Percentiles rank a stretch among this genome's conserved stretches.
phyloP scores from a whole-genome alignment of 108 stramenopile species.

The Pseudonitzschia pungens region DNA sequence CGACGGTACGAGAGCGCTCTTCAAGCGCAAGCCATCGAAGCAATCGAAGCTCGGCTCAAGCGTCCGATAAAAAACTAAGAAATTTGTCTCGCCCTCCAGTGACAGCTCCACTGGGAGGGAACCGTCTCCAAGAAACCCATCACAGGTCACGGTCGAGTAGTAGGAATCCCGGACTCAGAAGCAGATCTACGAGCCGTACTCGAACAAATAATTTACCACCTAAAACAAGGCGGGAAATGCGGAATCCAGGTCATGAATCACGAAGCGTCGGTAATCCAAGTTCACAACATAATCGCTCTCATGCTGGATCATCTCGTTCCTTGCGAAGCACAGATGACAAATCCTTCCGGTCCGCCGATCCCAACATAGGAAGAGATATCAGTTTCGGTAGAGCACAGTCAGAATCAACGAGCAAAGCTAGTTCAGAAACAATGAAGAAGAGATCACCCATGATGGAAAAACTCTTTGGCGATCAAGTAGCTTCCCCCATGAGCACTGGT shows the following conservation, averaged over 20 bases:
- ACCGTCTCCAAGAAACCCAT: slow-evolving; percentile 17
- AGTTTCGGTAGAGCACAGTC: slow-evolving; percentile 35
- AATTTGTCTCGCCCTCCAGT: slow-evolving; percentile 25
- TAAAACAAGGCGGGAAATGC: slow-evolving; percentile 30
- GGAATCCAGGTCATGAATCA: slow-evolving; percentile 5
- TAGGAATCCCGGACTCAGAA: slow-evolving; percentile 11
- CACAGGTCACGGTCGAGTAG: slow-evolving; percentile 32
- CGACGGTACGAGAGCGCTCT: slow-evolving; percentile 22
- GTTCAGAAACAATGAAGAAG: not conserved
- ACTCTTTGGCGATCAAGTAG: slow-evolving; percentile 41
- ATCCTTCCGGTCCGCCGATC: slow-evolving; percentile 25
- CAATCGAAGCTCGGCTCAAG: not conserved
- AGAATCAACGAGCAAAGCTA: not conserved
- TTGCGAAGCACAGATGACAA: slow-evolving; percentile 11
- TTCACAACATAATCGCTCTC: not conserved
- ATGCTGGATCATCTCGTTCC: slow-evolving; percentile 2
- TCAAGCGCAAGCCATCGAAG: slow-evolving; percentile 16
- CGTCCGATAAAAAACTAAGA: not conserved
- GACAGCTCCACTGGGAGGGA: slow-evolving; percentile 14
- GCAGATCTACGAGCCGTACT: slow-evolving; percentile 18
- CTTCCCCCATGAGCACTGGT: slow-evolving; percentile 8
- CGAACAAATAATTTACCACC: slow-evolving; percentile 26
- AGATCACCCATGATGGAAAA: slow-evolving; percentile 36
- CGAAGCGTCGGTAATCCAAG: slow-evolving; percentile 29
- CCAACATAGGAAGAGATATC: slow-evolving; percentile 50